Evolutionary conservation across 1,139 yeast species (phyloP).

Genomic region (Yamadazyma diddensiae): DNA sequence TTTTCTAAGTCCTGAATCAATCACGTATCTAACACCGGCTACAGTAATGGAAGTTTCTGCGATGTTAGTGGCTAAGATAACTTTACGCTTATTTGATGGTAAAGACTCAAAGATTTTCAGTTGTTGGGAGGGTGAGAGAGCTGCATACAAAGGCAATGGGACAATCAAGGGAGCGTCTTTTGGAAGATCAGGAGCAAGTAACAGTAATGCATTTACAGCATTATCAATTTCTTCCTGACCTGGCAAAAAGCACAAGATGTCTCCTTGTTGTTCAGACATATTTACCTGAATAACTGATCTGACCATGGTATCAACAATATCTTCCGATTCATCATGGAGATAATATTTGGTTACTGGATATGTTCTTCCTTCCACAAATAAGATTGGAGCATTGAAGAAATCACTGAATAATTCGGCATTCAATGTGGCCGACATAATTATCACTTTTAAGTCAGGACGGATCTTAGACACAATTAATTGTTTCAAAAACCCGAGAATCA

Average conservation of each 20-base stretch:
- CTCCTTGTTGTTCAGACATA: conserved; percentile 78
- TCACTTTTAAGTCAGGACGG: conserved; percentile 56
- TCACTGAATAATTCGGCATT: conserved; percentile 86
- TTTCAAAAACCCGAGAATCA: conserved; percentile 84
- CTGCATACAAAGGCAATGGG: conserved; percentile 88
- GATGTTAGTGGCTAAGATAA: conserved; percentile 87
- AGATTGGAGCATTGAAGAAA: conserved; percentile 79
- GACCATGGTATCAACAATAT: conserved; percentile 76
- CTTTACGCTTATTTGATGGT: conserved; percentile 64
- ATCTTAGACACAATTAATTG: conserved; percentile 46
- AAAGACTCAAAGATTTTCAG: conserved; percentile 68
- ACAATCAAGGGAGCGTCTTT: conserved; percentile 72
- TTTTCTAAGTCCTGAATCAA: conserved; percentile 89
- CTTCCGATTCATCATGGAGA: conserved; percentile 58
- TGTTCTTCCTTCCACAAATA: conserved; percentile 87
- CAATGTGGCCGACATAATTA: conserved; percentile 92
- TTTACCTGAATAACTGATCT: conserved; percentile 78
- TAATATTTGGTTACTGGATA: conserved; percentile 77
- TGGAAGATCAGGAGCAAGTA: conserved; percentile 64
- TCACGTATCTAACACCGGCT: conserved; percentile 90
- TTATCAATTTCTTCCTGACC: conserved; percentile 98
- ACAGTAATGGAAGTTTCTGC: conserved; percentile 98
- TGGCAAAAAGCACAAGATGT: conserved; percentile 82
- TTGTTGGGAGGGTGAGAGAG: conserved; percentile 83
- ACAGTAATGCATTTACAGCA: conserved; percentile 60